phyloP scores from a whole-genome alignment of 148 eudicot species.

The Talinum fruticosum region DNA sequence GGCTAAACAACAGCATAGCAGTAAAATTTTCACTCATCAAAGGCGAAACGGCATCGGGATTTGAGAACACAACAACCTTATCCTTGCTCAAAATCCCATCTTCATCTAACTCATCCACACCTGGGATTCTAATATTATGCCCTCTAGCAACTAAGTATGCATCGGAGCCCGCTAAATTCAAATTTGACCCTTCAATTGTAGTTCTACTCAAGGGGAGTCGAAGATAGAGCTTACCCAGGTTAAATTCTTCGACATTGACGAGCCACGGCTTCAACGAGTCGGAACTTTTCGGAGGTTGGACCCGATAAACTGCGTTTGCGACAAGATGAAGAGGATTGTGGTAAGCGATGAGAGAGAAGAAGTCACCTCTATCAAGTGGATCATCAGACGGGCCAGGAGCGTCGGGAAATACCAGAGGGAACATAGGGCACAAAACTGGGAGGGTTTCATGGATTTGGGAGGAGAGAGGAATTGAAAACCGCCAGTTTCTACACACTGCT shows the following conservation, averaged over 20 bases:
- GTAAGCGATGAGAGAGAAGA: background rate
- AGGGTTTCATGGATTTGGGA: slow-evolving; percentile 2
- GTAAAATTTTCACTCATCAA: background rate
- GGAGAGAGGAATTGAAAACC: background rate
- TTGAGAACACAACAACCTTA: background rate
- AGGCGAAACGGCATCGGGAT: background rate
- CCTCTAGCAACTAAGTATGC: background rate
- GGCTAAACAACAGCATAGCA: slow-evolving; percentile 8
- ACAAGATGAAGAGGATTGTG: background rate
- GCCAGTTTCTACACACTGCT: slow-evolving; percentile 7
- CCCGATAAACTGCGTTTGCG: slow-evolving; percentile 9
- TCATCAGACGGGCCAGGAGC: background rate
- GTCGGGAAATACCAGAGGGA: slow-evolving; percentile 6
- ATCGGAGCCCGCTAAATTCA: slow-evolving; percentile 5
- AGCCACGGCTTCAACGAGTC: slow-evolving; percentile 18
- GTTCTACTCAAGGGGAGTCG: slow-evolving; percentile 12
- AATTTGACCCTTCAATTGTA: background rate
- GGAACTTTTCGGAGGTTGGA: slow-evolving; percentile 2
- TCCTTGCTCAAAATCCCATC: background rate
- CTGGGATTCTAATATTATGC: background rate
- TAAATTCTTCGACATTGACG: slow-evolving; percentile 17
- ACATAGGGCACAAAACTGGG: background rate
- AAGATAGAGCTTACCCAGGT: slow-evolving; percentile 9
- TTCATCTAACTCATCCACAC: background rate
- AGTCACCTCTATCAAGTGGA: background rate